Conservation (phyloP, 192 early-diverging fungal genomes). For the Rhizophagus prolifer region DNA sequence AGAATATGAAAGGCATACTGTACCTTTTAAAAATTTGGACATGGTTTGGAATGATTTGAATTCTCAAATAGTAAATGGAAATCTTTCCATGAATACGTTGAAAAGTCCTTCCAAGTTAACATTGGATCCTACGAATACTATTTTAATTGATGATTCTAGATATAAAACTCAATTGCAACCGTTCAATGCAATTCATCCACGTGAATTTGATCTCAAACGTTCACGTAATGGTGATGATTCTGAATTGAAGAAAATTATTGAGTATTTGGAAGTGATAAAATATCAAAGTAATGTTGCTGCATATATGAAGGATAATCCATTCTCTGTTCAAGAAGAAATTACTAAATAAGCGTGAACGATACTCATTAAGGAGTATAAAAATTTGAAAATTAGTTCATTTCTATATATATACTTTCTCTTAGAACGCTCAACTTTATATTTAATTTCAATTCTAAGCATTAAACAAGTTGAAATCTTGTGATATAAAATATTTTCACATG, state of each 20-base stretch:
- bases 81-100: neutral
- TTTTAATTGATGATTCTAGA: conserved; percentile 53
- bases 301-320: conserved; percentile 44
- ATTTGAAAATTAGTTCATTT: no score
- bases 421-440: no score
- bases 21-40: conserved; percentile 63
- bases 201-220: conserved; percentile 34
- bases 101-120: neutral
- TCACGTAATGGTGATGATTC: conserved; percentile 23
- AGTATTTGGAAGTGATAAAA: conserved; percentile 38
- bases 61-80: neutral
- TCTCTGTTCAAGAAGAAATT: neutral
- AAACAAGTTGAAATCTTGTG: no score
- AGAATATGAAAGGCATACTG: conserved; percentile 41
- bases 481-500: no score
- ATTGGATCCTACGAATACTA: conserved; percentile 48
- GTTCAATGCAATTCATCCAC: conserved; percentile 43
- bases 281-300: conserved; percentile 44
- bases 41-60: conserved; percentile 51
- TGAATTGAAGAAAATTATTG: conserved; percentile 44
- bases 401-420: no score
- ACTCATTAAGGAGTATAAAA: no score
- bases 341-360: no score
- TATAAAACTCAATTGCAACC: conserved; percentile 51
- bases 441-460: no score